Percentiles rank a stretch among this genome's conserved stretches.
Evolutionary conservation across 176 grass and related monocot species (phyloP).

Genomic region (Hyparrhenia diplandra): DNA sequence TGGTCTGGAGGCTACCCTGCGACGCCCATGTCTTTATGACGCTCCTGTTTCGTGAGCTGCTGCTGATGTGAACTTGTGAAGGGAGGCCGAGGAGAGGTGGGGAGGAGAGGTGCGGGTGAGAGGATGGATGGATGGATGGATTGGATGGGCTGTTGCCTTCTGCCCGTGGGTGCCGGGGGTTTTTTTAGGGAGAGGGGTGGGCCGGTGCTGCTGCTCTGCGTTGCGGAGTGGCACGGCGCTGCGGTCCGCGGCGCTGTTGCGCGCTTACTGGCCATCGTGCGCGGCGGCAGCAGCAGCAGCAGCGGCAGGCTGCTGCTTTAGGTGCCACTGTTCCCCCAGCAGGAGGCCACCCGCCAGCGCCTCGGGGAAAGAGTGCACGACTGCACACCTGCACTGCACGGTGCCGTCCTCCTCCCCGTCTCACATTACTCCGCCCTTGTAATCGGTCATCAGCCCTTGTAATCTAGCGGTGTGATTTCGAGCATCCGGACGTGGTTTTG

Average conservation of each 20-base stretch:
- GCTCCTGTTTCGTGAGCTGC: conserved; percentile 20
- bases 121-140: too few relatives aligned
- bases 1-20: conserved; percentile 26
- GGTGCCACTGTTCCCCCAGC: conserved; percentile 48
- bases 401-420: not conserved
- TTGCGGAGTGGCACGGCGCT: not conserved
- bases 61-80: conserved; percentile 5
- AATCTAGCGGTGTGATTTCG: not conserved
- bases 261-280: conserved; percentile 28
- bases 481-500: not conserved
- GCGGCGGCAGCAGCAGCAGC: conserved; percentile 16
- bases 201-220: not conserved
- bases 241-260: not conserved
- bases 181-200: not conserved
- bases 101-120: not conserved
- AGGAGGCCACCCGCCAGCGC: conserved; percentile 32
- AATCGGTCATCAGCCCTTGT: not conserved
- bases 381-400: not conserved
- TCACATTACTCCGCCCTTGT: not conserved
- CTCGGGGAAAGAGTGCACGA: conserved; percentile 35
- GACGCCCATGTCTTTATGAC: conserved; percentile 49
- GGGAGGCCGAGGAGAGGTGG: not conserved
- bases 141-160: too few relatives aligned
- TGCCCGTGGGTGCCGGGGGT: not conserved
- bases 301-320: conserved; percentile 29